Percentiles rank a stretch among this genome's conserved stretches.
phyloP scores from a whole-genome alignment of 257 asterid genomes.

The Solanum sitiens region DNA sequence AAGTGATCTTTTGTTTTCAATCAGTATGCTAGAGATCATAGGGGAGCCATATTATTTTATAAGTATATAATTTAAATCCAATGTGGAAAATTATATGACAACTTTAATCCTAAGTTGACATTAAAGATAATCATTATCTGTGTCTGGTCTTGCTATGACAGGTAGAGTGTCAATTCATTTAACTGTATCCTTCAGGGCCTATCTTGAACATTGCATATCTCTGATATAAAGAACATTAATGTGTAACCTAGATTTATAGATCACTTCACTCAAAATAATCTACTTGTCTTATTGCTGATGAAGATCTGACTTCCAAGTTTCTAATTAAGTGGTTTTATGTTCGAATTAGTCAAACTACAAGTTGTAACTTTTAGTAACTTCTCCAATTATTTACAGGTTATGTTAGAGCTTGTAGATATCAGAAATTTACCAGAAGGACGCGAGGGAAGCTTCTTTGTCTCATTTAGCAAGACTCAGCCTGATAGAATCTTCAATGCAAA shows the following conservation, averaged over 20 bases:
- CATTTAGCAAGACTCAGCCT: constrained; percentile 66
- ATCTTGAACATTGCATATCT: not conserved
- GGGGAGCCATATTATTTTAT: not conserved
- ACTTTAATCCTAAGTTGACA: not conserved
- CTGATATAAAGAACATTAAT: not conserved
- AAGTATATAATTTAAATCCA: not conserved
- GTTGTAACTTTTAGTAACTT: not conserved
- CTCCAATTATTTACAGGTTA: constrained; percentile 40
- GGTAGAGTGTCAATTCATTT: not conserved
- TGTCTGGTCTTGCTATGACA: not conserved
- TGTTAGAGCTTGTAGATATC: constrained; percentile 78
- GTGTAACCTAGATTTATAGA: not conserved
- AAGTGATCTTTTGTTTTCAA: not conserved
- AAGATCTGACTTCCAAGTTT: not conserved
- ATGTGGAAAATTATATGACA: not conserved
- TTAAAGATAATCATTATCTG: not conserved
- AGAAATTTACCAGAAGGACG: constrained; percentile 60
- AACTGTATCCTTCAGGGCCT: not conserved
- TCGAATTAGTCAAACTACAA: not conserved
- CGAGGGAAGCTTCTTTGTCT: constrained; percentile 49
- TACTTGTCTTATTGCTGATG: not conserved
- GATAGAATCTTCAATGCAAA: constrained; percentile 66
- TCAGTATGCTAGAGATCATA: not conserved
- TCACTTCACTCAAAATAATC: not conserved
- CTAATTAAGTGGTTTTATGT: not conserved